Percentiles rank a stretch among this genome's conserved stretches.
phyloP scores from a whole-genome alignment of 805 yeast genomes.

The Yarrowia hollandica region DNA sequence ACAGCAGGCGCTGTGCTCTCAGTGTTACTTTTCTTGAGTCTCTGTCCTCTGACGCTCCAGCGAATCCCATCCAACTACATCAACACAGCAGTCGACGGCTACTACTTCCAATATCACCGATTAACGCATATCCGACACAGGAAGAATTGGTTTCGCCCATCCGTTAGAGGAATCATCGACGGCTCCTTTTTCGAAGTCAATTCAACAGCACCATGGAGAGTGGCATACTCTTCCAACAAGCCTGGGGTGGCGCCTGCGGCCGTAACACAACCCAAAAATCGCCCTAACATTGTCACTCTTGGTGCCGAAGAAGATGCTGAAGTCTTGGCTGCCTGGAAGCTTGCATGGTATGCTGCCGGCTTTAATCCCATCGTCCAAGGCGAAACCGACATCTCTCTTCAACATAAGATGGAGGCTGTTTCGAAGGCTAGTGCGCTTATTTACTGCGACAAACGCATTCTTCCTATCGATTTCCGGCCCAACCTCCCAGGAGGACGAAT shows the following conservation, averaged over 20 bases:
- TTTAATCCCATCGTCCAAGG: neutral
- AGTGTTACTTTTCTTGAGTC: neutral
- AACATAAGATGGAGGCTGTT: slow-evolving; percentile 8
- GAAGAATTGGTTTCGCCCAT: slow-evolving; percentile 25
- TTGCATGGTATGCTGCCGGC: slow-evolving; percentile 25
- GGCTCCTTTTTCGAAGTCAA: slow-evolving; percentile 24
- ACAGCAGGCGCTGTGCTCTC: slow-evolving; percentile 14
- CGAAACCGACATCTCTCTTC: neutral
- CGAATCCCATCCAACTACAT: slow-evolving; percentile 20
- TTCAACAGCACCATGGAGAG: slow-evolving; percentile 22
- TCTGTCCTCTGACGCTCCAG: slow-evolving; percentile 19
- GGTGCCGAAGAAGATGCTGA: neutral
- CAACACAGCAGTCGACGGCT: slow-evolving; percentile 26
- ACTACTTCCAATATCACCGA: slow-evolving; percentile 25
- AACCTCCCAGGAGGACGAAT: slow-evolving; percentile 18
- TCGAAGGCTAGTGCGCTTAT: neutral
- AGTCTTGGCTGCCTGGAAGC: slow-evolving; percentile 5
- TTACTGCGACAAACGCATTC: slow-evolving; percentile 1
- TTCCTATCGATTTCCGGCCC: slow-evolving; percentile 26
- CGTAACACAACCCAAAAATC: neutral
- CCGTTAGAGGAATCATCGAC: slow-evolving; percentile 15
- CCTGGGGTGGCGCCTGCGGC: slow-evolving; percentile 16
- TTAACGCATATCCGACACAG: slow-evolving; percentile 14
- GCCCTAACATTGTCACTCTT: slow-evolving; percentile 16
- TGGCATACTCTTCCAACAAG: slow-evolving; percentile 13